Conservation (phyloP, 345 rosid genomes). For the Rubroshorea leprosula region DNA sequence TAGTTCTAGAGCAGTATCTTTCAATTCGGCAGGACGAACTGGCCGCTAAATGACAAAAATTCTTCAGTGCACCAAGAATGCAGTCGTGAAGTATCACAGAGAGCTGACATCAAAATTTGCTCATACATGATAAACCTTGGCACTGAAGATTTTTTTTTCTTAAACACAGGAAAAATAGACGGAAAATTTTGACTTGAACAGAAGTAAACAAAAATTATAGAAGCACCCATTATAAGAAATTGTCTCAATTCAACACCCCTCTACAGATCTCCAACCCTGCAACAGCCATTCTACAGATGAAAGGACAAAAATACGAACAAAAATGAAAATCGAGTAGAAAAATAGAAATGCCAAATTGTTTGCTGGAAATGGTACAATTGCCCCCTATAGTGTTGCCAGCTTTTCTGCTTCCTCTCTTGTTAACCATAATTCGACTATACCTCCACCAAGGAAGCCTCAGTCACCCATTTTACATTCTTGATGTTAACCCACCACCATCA, state of each 20-base stretch:
- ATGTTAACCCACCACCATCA: not conserved
- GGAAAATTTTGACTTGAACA: no score
- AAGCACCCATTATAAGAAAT: constrained; percentile 9
- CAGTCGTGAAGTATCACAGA: no score
- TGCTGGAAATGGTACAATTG: constrained; percentile 9
- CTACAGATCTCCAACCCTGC: constrained; percentile 3
- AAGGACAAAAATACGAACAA: constrained; percentile 1
- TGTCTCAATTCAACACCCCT: not conserved
- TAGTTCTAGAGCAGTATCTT: no score
- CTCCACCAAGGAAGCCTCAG: not conserved
- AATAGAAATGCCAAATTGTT: constrained; percentile 1
- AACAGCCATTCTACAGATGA: constrained; percentile 10
- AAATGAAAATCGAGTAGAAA: constrained; percentile 5
- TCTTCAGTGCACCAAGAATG: no score
- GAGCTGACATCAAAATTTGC: no score
- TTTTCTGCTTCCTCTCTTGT: not conserved
- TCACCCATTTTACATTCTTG: constrained; percentile 4
- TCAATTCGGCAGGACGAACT: no score
- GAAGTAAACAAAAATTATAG: not conserved
- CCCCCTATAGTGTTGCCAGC: not conserved
- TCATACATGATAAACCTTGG: no score
- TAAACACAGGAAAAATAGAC: no score
- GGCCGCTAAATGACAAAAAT: no score
- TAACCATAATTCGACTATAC: not conserved
- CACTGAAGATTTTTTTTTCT: no score